A percentile compares a stretch with the other conserved stretches of the same genome.
These are phyloP conservation scores for Schizophyllum commune DNA, from an alignment of 1,284 basidiomycete genomes.

Conservation along the genomic window DNA sequence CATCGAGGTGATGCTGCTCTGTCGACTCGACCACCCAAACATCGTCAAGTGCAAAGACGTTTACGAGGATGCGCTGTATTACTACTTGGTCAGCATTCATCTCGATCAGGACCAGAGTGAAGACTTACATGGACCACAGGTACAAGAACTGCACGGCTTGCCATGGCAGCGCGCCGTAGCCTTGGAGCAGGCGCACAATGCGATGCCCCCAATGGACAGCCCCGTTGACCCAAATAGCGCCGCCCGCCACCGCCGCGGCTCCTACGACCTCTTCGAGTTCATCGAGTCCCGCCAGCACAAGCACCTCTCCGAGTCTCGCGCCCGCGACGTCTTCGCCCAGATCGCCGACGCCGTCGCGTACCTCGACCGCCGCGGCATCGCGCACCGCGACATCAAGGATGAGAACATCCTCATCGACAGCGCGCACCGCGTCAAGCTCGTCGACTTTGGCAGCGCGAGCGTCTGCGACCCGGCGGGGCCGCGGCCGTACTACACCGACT, in stretches of 20 bases:
- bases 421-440: slow-evolving; percentile 80
- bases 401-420: slow-evolving; percentile 86
- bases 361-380: slow-evolving; percentile 70
- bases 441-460: slow-evolving; percentile 89
- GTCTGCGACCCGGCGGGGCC: slow-evolving; percentile 62
- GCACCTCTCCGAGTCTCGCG: slow-evolving; percentile 68
- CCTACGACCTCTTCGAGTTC: slow-evolving; percentile 89
- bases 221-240: slow-evolving; percentile 21
- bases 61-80: slow-evolving; percentile 78
- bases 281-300: slow-evolving; percentile 82
- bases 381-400: slow-evolving; percentile 91
- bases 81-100: slow-evolving; percentile 67
- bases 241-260: slow-evolving; percentile 63
- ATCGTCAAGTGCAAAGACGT: slow-evolving; percentile 80
- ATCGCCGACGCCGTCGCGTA: slow-evolving; percentile 84
- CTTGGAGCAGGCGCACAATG: slow-evolving; percentile 10
- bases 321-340: slow-evolving; percentile 80
- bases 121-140: slow-evolving; percentile 33
- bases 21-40: slow-evolving; percentile 67
- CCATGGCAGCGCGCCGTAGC: slow-evolving; percentile 52
- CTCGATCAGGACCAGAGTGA: background rate
- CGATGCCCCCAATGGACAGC: slow-evolving; percentile 7
- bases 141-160: slow-evolving; percentile 87
- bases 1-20: slow-evolving; percentile 75
- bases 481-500: slow-evolving; percentile 64